phyloP scores from a whole-genome alignment of 2,329 filamentous ascomycete genomes.

The Neocatenulostroma microsporum region DNA sequence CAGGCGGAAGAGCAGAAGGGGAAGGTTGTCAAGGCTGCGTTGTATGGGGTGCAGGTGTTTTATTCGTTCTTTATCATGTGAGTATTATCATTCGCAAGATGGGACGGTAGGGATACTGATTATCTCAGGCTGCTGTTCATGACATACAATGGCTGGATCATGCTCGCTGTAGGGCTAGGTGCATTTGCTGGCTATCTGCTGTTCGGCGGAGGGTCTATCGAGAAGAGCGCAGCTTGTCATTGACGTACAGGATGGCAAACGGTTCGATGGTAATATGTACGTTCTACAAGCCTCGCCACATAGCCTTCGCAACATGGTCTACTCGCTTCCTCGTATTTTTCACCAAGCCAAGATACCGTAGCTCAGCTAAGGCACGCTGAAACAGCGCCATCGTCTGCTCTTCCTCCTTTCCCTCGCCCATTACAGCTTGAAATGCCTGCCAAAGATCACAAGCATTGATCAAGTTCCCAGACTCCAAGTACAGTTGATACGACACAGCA shows the following conservation, averaged over 20 bases:
- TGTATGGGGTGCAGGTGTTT: slow-evolving; percentile 93
- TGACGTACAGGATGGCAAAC: slow-evolving; percentile 44
- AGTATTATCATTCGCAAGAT: slow-evolving; percentile 41
- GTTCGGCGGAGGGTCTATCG: slow-evolving; percentile 63
- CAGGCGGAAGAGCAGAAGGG: slow-evolving; percentile 54
- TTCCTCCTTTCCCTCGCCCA: slow-evolving; percentile 41
- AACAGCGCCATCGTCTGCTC: slow-evolving; percentile 56
- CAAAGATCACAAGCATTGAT: slow-evolving; percentile 76
- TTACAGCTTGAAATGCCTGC: slow-evolving; percentile 63
- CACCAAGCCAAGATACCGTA: slow-evolving; percentile 77
- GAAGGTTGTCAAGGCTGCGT: slow-evolving; percentile 67
- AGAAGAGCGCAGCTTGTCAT: slow-evolving; percentile 85
- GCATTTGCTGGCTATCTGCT: slow-evolving; percentile 80
- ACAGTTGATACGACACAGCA: slow-evolving; percentile 69
- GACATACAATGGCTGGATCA: slow-evolving; percentile 99
- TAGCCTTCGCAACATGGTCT: slow-evolving; percentile 81
- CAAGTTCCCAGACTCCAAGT: slow-evolving; percentile 65
- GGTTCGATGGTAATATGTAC: neutral
- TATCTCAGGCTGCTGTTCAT: slow-evolving; percentile 84
- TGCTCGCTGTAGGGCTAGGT: slow-evolving; percentile 82
- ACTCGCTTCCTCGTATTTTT: slow-evolving; percentile 85
- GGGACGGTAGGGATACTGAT: too few species aligned
- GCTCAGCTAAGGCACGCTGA: slow-evolving; percentile 75
- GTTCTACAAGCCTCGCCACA: slow-evolving; percentile 63
- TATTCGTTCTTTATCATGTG: slow-evolving; percentile 99